These are phyloP conservation scores for Gloeostereum incarnatum DNA, from an alignment of 768 basidiomycete genomes.

Conservation along the genomic window DNA sequence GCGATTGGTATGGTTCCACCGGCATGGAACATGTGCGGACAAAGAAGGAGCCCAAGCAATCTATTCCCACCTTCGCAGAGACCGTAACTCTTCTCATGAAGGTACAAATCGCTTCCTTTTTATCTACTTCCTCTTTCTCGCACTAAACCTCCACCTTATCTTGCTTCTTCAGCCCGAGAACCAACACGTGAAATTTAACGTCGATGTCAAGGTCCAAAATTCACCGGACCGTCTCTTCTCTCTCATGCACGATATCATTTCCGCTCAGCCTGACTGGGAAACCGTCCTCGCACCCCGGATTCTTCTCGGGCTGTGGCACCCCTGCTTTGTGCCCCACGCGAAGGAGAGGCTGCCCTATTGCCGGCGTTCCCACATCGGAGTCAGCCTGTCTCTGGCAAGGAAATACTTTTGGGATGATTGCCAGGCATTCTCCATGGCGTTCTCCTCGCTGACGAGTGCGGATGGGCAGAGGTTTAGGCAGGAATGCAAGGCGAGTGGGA, in stretches of 20 bases:
- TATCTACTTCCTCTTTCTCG: conserved; percentile 3
- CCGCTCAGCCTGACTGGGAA: conserved; percentile 62
- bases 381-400: conserved; percentile 60
- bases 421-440: conserved; percentile 80
- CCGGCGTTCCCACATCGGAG: conserved; percentile 78
- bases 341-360: conserved; percentile 73
- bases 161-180: conserved; percentile 50
- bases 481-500: conserved; percentile 72
- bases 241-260: conserved; percentile 65
- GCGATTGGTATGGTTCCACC: conserved; percentile 59
- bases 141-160: conserved; percentile 4
- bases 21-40: conserved; percentile 78
- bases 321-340: conserved; percentile 76
- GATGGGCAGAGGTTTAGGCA: conserved; percentile 77
- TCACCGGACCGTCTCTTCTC: conserved; percentile 79
- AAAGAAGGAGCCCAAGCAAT: conserved; percentile 67
- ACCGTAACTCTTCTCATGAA: conserved; percentile 75
- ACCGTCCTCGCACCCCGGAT: conserved; percentile 70
- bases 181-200: conserved; percentile 67
- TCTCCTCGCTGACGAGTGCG: conserved; percentile 54
- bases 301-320: conserved; percentile 84
- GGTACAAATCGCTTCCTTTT: conserved; percentile 27
- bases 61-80: conserved; percentile 86
- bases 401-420: conserved; percentile 87
- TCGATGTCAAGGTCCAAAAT: conserved; percentile 93